Base-by-base conservation (phyloP, 73 alveolate genomes). In the Durusdinium trenchii region DNA sequence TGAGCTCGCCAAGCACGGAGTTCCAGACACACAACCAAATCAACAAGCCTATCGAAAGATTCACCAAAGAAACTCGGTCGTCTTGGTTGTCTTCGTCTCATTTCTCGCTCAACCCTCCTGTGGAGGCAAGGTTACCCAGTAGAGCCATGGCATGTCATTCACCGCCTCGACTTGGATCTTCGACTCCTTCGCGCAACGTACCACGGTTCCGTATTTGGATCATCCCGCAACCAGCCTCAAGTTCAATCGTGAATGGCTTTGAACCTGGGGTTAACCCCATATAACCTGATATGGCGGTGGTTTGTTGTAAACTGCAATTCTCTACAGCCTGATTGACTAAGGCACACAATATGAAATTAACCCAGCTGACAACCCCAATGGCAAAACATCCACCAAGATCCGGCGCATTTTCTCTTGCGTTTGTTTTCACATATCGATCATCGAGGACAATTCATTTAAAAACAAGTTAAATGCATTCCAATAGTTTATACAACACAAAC, bases 61-160 rank as follows among this genome's bases (percentile, higher is more conserved):
- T n/a, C n/a, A n/a, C n/a, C n/a, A n/a, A n/a, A n/a, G n/a, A n/a
- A n/a, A n/a, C n/a, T n/a, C n/a, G n/a, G n/a, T n/a, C n/a, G n/a
- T n/a, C n/a, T n/a, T n/a, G n/a, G n/a, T 23, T 60, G 73, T 23
- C 43, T 14, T 30, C n/a, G 38, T 61, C 38, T 30, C 76, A 14
- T 5, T 23, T 26, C 3, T 26, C 1, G 47, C 64, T 36, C 14
- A 5, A 48, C 96, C 18, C 71, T 89, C 96, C 96, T 89, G 62
- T 28, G 96, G 96, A 20, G 96, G 96, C 71, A 89, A 46, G 43
- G 75, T 14, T 28, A 89, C 48, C 96, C 96, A 89, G 18, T 48
- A 45, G 50, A 89, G 96, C 73, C 67, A 89, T 1, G 96, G 96
- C 96, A 89, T 89, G 51, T 89, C 96, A 45, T 89, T 89, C 96